phyloP scores from a whole-genome alignment of 768 basidiomycete species.

The Fomitopsis pulvina region DNA sequence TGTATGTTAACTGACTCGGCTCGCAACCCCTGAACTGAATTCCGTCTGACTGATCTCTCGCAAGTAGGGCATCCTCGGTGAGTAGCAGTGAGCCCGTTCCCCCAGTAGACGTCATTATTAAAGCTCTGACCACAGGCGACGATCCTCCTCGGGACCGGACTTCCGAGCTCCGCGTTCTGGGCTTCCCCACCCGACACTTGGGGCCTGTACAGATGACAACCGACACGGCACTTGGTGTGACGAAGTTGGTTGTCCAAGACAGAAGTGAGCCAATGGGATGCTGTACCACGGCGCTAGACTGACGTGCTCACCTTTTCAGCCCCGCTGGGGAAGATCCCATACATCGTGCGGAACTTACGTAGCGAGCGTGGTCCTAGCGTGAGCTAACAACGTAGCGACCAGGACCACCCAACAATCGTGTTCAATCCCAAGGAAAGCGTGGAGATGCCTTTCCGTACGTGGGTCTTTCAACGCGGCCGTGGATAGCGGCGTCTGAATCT shows the following conservation, averaged over 20 bases:
- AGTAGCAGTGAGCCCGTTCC: neutral
- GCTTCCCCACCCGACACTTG: conserved; percentile 83
- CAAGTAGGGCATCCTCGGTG: conserved; percentile 55
- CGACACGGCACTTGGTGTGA: conserved; percentile 91
- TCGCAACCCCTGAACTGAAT: neutral
- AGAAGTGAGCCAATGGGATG: conserved; percentile 34
- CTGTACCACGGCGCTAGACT: no score
- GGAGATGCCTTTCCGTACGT: conserved; percentile 96
- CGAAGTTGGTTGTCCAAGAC: conserved; percentile 75
- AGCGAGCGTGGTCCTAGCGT: neutral
- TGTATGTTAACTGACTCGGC: no score
- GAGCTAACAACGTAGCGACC: neutral
- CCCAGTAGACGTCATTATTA: conserved; percentile 1
- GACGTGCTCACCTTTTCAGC: conserved; percentile 33
- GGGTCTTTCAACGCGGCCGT: neutral
- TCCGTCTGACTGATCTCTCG: neutral
- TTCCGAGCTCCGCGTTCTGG: conserved; percentile 75
- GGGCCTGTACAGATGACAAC: conserved; percentile 97
- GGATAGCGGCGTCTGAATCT: neutral
- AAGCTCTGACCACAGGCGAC: conserved; percentile 50
- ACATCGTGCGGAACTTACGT: conserved; percentile 47
- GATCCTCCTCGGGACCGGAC: conserved; percentile 96
- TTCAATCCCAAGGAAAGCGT: conserved; percentile 89
- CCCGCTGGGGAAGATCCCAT: conserved; percentile 65
- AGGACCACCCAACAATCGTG: conserved; percentile 87